Conservation (phyloP, 169 alveolate species). For the Eimeria sp. region DNA sequence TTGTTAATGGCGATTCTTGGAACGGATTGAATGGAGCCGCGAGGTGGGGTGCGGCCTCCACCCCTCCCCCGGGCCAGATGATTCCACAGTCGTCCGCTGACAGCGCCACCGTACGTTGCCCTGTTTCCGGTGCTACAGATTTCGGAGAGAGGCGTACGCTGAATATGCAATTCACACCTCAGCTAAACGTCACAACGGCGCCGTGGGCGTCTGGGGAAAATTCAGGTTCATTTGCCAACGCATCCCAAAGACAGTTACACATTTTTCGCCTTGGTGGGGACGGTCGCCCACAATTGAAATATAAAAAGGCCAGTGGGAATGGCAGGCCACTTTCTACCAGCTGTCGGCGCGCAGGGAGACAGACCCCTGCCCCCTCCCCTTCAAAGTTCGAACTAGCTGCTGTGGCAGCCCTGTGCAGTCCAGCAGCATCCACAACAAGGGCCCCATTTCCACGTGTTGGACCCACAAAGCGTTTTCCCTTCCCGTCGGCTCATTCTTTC, state of each 20-base stretch:
- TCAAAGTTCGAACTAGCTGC: conserved; percentile 70
- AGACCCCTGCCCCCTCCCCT: conserved; percentile 21
- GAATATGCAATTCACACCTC: background rate
- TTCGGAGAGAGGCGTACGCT: background rate
- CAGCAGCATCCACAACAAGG: background rate
- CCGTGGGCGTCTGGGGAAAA: conserved; percentile 4
- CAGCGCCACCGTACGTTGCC: background rate
- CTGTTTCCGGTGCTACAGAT: background rate
- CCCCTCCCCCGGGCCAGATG: conserved; percentile 21
- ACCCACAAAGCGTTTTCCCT: background rate
- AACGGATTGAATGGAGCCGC: background rate
- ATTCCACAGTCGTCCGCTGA: background rate
- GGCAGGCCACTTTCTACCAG: background rate
- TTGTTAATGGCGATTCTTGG: conserved; percentile 27
- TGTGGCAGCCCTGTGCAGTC: conserved; percentile 57
- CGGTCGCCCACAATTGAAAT: background rate
- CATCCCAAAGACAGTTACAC: background rate
- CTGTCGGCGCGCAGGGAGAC: background rate
- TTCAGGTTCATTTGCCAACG: background rate
- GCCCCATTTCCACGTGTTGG: background rate
- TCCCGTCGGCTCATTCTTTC: conserved; percentile 33
- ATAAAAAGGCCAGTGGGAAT: background rate
- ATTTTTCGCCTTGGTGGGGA: conserved; percentile 6
- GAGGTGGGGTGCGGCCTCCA: conserved; percentile 22
- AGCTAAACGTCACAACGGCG: background rate